Evolutionary conservation across 106 monocot species (phyloP).

Genomic region (Acanthochlamys bracteata): DNA sequence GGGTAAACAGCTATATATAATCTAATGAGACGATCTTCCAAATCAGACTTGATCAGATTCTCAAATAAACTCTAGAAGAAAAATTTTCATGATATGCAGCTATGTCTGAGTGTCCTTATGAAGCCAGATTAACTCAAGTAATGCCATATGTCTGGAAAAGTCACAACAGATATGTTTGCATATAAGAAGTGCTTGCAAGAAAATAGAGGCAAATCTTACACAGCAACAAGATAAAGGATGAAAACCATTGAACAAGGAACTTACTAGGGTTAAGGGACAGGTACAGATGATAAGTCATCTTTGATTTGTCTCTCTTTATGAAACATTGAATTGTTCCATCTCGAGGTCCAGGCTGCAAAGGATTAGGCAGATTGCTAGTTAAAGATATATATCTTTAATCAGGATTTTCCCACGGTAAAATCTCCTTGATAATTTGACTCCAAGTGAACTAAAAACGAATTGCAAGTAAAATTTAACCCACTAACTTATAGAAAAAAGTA

Average conservation of each 20-base stretch:
- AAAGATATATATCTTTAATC: neutral
- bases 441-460: neutral
- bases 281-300: slow-evolving; percentile 38
- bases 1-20: too few relatives aligned
- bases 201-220: too few relatives aligned
- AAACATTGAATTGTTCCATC: slow-evolving; percentile 46
- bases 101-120: too few relatives aligned
- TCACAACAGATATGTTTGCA: neutral
- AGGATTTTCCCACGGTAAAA: neutral
- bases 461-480: neutral
- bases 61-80: too few relatives aligned
- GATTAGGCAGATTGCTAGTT: neutral
- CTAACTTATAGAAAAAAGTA: neutral
- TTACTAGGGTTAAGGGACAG: slow-evolving; percentile 38
- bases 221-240: neutral
- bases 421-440: neutral
- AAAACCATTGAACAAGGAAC: neutral
- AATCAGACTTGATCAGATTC: too few relatives aligned
- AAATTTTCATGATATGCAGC: too few relatives aligned
- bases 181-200: neutral
- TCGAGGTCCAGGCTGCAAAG: slow-evolving; percentile 30
- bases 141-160: neutral
- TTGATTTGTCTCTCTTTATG: slow-evolving; percentile 49
- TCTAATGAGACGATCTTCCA: too few relatives aligned
- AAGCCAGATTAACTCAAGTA: neutral